Evolutionary conservation across 805 yeast species (phyloP), one percentile per base, ranked within the genome.

Genomic region (Jamesozyma gamospora): DNA sequence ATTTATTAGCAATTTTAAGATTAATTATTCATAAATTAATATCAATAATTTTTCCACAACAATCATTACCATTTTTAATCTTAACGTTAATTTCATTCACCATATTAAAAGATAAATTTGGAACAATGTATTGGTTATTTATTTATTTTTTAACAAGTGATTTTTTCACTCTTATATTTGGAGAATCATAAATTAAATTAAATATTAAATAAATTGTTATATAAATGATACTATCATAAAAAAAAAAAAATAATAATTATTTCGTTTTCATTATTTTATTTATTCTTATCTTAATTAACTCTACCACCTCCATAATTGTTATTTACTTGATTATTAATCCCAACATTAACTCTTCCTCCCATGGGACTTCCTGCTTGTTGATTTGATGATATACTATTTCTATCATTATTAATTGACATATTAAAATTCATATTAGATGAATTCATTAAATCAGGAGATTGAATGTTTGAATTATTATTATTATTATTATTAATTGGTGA

Each of bases 331-430:
- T 42, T 54, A 6, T 50, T 50, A 8, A 52, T 41, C 0, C 55
- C 56, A 5, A 51, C 46, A 34, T 53, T 52, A 2, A 49, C 52
- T 32, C 49, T 45, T 12, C 55, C 55, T 26, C 50, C 51, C n/a
- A 37, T 39, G 2, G 53, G 47, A 27, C 48, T 46, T 1, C 45
- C 47, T 15, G n/a, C 25, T 19, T 30, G 37, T 17, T 26, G 35
- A 8, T 18, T 31, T 30, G 17, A 21, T 21, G 39, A 8, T 18
- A n/a, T 32, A 36, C 27, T 31, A 16, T 27, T 12, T 11, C 14
- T 40, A 17, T 19, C 21, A 29, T 21, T 26, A 21, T 34, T 39
- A 18, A 13, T 38, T 4, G 13, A 5, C 10, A 31, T 41, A 18
- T 16, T 38, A 10, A 13, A 4, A 25, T 32, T 33, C 21, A 27